A percentile compares a stretch with the other conserved stretches of the same genome.
These are phyloP conservation scores for Lactuca saligna DNA, from an alignment of 129 eudicot genomes.

Conservation along the genomic window DNA sequence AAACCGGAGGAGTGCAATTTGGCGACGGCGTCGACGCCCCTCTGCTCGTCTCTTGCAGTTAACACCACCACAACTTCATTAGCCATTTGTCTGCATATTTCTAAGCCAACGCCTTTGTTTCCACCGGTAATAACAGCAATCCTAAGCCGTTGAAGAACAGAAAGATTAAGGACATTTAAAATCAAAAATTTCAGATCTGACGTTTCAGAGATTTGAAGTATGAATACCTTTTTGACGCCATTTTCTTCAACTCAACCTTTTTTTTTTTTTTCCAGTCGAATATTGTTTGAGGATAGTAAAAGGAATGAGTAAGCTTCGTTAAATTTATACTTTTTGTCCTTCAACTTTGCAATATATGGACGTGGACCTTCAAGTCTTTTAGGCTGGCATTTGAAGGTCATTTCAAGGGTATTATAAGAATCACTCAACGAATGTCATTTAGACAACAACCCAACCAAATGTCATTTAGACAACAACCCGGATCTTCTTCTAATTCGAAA, in stretches of 20 bases:
- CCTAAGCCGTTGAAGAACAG: conserved; percentile 3
- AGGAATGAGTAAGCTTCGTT: neutral
- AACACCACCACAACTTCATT: conserved; percentile 20
- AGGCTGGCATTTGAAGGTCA: no score
- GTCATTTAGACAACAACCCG: no score
- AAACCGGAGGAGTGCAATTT: conserved; percentile 21
- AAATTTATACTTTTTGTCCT: neutral
- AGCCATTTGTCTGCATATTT: conserved; percentile 41
- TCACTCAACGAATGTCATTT: no score
- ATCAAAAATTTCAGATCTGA: neutral
- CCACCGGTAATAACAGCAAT: conserved; percentile 44
- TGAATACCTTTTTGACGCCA: neutral
- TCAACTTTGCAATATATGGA: neutral
- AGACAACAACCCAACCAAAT: no score
- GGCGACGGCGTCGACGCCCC: conserved; percentile 32
- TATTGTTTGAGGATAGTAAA: no score
- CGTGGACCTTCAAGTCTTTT: neutral
- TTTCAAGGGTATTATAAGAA: no score
- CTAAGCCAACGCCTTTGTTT: conserved; percentile 48
- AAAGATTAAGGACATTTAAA: neutral
- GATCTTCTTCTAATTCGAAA: no score
- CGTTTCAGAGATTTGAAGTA: neutral
- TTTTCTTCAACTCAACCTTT: neutral
- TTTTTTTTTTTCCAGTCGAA: neutral
- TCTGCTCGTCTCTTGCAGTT: conserved; percentile 30